Conservation (phyloP, 2,329 filamentous ascomycete genomes). For the Parastagonospora avenae region DNA sequence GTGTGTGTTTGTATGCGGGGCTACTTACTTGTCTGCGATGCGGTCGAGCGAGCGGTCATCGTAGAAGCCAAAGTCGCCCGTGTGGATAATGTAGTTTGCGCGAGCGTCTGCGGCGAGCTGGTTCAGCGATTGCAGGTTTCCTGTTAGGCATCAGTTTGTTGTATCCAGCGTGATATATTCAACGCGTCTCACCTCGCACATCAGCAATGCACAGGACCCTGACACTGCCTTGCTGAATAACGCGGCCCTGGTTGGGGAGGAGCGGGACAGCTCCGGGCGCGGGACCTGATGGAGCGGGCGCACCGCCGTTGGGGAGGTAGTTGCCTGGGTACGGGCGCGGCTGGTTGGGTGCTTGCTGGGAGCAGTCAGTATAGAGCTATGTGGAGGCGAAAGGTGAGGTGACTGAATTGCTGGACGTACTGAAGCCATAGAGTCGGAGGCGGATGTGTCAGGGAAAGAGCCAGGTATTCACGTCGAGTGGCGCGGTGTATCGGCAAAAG, state of each 20-base stretch:
- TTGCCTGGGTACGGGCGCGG: conserved; percentile 56
- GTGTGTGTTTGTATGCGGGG: too few species aligned
- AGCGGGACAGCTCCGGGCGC: conserved; percentile 53
- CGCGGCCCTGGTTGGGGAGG: conserved; percentile 59
- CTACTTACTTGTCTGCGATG: conserved; percentile 92
- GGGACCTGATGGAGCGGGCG: conserved; percentile 48
- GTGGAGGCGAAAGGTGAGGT: conserved; percentile 10
- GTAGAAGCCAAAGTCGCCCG: conserved; percentile 98
- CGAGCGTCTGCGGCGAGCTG: conserved; percentile 93
- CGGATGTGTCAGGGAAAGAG: conserved; percentile 27
- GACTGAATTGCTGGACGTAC: conserved; percentile 26
- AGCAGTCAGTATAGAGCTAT: conserved; percentile 25
- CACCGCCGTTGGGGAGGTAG: conserved; percentile 55
- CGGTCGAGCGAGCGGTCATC: conserved; percentile 93
- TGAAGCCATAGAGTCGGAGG: conserved; percentile 42
- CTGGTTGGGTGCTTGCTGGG: conserved; percentile 56
- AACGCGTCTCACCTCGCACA: conserved; percentile 52
- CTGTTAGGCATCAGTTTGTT: conserved; percentile 56
- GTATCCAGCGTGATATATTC: neutral
- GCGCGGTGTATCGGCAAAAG: conserved; percentile 9
- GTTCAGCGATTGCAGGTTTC: conserved; percentile 93
- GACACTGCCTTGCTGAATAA: conserved; percentile 56
- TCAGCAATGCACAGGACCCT: conserved; percentile 59
- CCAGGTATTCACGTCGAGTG: conserved; percentile 20
- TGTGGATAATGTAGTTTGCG: conserved; percentile 98